Base-by-base conservation (phyloP, 345 rosid species). In the Erysimum cheiranthoides region DNA sequence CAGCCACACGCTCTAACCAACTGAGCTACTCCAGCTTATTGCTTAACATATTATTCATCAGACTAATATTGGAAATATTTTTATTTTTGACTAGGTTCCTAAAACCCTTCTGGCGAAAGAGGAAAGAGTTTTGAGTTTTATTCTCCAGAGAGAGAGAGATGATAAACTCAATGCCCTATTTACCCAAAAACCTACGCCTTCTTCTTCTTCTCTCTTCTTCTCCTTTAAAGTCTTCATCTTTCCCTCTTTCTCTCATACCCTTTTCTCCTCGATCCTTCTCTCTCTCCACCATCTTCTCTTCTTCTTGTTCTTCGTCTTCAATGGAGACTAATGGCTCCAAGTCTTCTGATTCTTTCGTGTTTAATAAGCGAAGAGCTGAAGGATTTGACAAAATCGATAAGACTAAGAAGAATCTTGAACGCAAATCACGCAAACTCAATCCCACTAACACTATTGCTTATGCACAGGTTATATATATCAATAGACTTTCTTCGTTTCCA, bases 391-490 rank as follows among this genome's bases (percentile, higher is more conserved):
- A 80, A 61, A 77, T 36, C 40, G 86, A 81, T 68, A 82, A 67
- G 52, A 73, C 83, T 25, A 92, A 79, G 81, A 89, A 81, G 84
- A 86, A 84, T 75, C 87, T 85, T 0, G 89, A 90, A 84, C 73
- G 93, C 53, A 92, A 90, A 87, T 65, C 71, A 34, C 85, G 95
- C 17, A 89, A 72, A 64, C 87, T 91, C 16, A 92, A 90, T 79
- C 95, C 97, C 36, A 83, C 83, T 45, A 92, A 93, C 74, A 92
- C 97, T 6, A 85, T 86, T 46, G 87, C 96, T 43, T 92, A 90
- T 61, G 96, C 87, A 4, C 98, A 92, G 88, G 95, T 94, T 52
- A 12, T 8, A 2, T 4, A 17, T n/a, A n/a, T 45, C 49, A 46
- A 31, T n/a, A 47, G 11, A 17, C 21, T 46, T 31, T 46, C 21